phyloP scores from a whole-genome alignment of 2,329 filamentous ascomycete genomes.

The Emergomyces orientalis region DNA sequence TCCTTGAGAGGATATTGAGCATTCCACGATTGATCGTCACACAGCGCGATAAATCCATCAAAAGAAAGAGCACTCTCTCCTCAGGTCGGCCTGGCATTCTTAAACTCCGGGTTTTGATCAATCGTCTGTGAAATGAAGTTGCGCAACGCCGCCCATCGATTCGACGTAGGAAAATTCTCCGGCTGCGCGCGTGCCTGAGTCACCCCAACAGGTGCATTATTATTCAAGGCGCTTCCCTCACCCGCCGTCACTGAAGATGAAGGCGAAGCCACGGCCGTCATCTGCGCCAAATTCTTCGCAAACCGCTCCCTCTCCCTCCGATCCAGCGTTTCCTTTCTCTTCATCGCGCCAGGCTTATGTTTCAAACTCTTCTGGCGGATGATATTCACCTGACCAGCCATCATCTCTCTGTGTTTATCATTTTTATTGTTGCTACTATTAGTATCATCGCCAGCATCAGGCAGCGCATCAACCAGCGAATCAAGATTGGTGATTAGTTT shows the following conservation, averaged over 20 bases:
- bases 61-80: background rate
- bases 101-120: constrained; percentile 77
- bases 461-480: constrained; percentile 70
- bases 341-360: constrained; percentile 68
- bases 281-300: constrained; percentile 67
- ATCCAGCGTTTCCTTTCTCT: constrained; percentile 72
- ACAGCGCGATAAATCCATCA: background rate
- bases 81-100: constrained; percentile 14
- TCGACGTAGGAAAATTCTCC: constrained; percentile 38
- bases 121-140: constrained; percentile 78
- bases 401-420: constrained; percentile 24
- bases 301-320: constrained; percentile 76
- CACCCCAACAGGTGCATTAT: constrained; percentile 8
- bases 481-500: constrained; percentile 70
- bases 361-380: constrained; percentile 66
- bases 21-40: background rate
- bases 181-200: background rate
- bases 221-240: constrained; percentile 3
- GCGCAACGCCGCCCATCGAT: constrained; percentile 71
- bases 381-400: constrained; percentile 51
- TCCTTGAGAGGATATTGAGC: background rate
- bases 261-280: constrained; percentile 32
- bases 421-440: constrained; percentile 42
- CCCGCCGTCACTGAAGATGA: constrained; percentile 31
- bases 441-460: constrained; percentile 47